Percentiles rank a stretch among this genome's conserved stretches.
Evolutionary conservation across 257 asterid species (phyloP).

Genomic region (Nicotiana undulata): DNA sequence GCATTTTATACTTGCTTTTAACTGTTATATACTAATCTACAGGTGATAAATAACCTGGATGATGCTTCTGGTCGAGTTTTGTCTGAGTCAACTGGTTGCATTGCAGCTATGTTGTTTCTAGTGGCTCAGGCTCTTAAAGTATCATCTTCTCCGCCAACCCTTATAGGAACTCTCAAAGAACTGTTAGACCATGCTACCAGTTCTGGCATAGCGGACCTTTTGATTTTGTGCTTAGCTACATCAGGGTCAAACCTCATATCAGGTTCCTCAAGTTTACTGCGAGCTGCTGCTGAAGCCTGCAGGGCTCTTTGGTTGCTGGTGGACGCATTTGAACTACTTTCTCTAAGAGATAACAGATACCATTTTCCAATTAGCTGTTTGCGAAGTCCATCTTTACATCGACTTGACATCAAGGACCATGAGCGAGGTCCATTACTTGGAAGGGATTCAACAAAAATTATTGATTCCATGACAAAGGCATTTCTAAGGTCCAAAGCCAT

Average conservation of each 20-base stretch:
- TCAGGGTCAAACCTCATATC: slow-evolving; percentile 82
- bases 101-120: slow-evolving; percentile 68
- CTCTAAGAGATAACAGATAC: slow-evolving; percentile 29
- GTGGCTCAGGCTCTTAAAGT: slow-evolving; percentile 66
- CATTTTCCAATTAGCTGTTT: slow-evolving; percentile 63
- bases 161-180: slow-evolving; percentile 44
- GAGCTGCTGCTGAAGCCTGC: slow-evolving; percentile 96
- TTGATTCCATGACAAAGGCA: slow-evolving; percentile 61
- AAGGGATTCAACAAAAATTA: slow-evolving; percentile 41
- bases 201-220: slow-evolving; percentile 48
- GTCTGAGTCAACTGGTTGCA: slow-evolving; percentile 76
- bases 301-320: slow-evolving; percentile 76
- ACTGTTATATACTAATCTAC: slow-evolving; percentile 22
- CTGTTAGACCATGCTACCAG: slow-evolving; percentile 64
- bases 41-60: slow-evolving; percentile 58
- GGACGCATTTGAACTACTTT: slow-evolving; percentile 64
- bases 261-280: slow-evolving; percentile 76
- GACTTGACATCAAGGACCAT: slow-evolving; percentile 42
- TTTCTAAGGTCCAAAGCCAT: slow-evolving; percentile 79
- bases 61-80: slow-evolving; percentile 72
- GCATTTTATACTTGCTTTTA: slow-evolving; percentile 12
- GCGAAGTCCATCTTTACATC: slow-evolving; percentile 40
- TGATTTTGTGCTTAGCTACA: slow-evolving; percentile 77
- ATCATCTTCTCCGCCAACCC: slow-evolving; percentile 36
- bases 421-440: slow-evolving; percentile 35